Percentiles rank a stretch among this genome's conserved stretches.
Evolutionary conservation across 768 basidiomycete genomes (phyloP).

Genomic region (Podaxis sp.): DNA sequence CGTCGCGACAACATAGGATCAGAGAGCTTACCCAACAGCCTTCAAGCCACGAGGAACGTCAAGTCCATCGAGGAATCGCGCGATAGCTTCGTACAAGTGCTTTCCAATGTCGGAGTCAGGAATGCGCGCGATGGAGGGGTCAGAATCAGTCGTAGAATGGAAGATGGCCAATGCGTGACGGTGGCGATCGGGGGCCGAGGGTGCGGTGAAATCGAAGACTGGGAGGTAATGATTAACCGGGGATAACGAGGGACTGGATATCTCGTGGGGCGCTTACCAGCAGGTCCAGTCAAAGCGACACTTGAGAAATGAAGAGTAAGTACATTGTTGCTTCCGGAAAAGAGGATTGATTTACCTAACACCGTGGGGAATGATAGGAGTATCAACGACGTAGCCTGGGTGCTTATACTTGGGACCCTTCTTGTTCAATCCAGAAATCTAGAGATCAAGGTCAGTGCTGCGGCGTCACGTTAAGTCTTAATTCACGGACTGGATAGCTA

Average conservation of each 20-base stretch:
- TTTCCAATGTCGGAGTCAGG: conserved; percentile 79
- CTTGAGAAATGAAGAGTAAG: conserved; percentile 28
- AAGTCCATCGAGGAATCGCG: conserved; percentile 81
- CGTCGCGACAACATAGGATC: neutral
- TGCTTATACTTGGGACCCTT: conserved; percentile 90
- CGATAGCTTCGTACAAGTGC: conserved; percentile 82
- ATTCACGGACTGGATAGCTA: conserved; percentile 70
- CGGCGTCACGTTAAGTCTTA: neutral
- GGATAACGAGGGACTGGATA: neutral
- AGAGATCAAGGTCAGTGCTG: neutral
- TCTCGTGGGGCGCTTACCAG: conserved; percentile 46
- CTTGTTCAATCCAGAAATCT: conserved; percentile 96
- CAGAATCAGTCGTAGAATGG: conserved; percentile 58
- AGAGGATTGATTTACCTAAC: conserved; percentile 50
- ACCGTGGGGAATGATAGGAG: conserved; percentile 93
- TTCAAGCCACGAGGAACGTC: conserved; percentile 86
- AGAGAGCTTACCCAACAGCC: conserved; percentile 60
- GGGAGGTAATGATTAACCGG: neutral
- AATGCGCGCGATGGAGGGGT: conserved; percentile 70
- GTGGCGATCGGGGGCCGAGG: conserved; percentile 89
- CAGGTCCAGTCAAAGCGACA: conserved; percentile 88
- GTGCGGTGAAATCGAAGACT: conserved; percentile 96
- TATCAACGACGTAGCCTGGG: conserved; percentile 81
- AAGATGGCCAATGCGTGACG: conserved; percentile 88
- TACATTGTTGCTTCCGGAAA: neutral